Percentiles rank a stretch among this genome's conserved stretches.
Conservation (phyloP, 495 filamentous ascomycete genomes). For the Neurospora tetrasperma region DNA sequence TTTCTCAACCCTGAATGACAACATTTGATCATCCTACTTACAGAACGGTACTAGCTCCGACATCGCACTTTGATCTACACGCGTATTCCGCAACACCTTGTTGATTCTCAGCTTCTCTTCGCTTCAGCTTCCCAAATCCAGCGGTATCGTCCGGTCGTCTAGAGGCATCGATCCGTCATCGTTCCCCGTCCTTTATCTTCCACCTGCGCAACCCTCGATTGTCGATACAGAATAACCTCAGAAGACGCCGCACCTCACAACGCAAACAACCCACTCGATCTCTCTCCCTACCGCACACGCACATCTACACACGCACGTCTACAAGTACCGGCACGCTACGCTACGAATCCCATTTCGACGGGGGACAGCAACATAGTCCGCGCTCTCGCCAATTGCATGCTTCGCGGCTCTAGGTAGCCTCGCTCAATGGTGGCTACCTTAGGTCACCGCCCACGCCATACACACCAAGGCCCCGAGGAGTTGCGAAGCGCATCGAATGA, state of each 20-base stretch:
- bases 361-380: not conserved
- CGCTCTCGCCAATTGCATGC: constrained; percentile 7
- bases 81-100: not conserved
- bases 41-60: not conserved
- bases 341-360: not conserved
- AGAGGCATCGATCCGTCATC: not conserved
- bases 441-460: constrained; percentile 4
- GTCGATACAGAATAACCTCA: not conserved
- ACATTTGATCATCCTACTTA: not conserved
- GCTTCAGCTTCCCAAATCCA: not conserved
- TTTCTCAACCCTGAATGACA: not conserved
- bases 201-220: not conserved
- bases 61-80: not conserved
- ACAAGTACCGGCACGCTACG: not conserved
- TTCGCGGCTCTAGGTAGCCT: not conserved
- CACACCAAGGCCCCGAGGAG: constrained; percentile 12
- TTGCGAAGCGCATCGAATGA: constrained; percentile 37
- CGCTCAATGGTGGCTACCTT: constrained; percentile 18
- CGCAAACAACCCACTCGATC: not conserved
- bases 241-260: no score
- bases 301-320: not conserved
- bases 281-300: not conserved
- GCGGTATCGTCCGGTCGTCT: not conserved
- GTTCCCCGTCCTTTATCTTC: not conserved
- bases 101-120: not conserved